Evolutionary conservation across 139 green algal genomes (phyloP).

Genomic region (Picochlorum sp.): DNA sequence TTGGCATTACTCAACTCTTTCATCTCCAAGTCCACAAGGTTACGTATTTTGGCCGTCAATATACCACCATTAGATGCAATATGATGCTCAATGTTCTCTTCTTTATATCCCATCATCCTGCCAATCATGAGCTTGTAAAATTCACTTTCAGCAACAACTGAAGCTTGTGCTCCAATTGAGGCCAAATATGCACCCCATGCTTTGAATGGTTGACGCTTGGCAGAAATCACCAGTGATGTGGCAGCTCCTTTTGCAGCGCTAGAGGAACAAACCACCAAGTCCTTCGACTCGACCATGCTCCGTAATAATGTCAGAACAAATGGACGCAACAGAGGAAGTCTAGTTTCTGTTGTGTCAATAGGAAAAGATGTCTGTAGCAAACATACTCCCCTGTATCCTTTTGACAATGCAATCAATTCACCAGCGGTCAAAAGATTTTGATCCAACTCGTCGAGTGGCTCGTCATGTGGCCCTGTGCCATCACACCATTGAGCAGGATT

Average conservation of each 20-base stretch:
- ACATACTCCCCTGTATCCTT: constrained; percentile 24
- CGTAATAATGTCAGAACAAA: constrained; percentile 36
- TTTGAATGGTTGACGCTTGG: constrained; percentile 41
- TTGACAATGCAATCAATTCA: constrained; percentile 38
- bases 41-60: constrained; percentile 25
- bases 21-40: constrained; percentile 43
- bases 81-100: constrained; percentile 43
- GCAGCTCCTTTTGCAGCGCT: constrained; percentile 16
- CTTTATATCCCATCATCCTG: constrained; percentile 43
- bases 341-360: background rate
- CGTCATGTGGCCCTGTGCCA: constrained; percentile 27
- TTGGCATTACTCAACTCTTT: constrained; percentile 28
- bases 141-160: constrained; percentile 44
- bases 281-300: constrained; percentile 12
- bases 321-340: constrained; percentile 32
- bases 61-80: constrained; percentile 8
- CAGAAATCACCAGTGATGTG: constrained; percentile 33
- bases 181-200: constrained; percentile 40
- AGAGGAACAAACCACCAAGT: constrained; percentile 12
- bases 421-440: constrained; percentile 35
- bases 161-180: constrained; percentile 34
- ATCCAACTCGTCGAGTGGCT: background rate
- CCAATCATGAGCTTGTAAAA: constrained; percentile 59
- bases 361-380: constrained; percentile 47
- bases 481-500: constrained; percentile 31